Percentiles rank a stretch among this genome's conserved stretches.
phyloP scores from a whole-genome alignment of 305 asterid species.

The Solanum hybrid region DNA sequence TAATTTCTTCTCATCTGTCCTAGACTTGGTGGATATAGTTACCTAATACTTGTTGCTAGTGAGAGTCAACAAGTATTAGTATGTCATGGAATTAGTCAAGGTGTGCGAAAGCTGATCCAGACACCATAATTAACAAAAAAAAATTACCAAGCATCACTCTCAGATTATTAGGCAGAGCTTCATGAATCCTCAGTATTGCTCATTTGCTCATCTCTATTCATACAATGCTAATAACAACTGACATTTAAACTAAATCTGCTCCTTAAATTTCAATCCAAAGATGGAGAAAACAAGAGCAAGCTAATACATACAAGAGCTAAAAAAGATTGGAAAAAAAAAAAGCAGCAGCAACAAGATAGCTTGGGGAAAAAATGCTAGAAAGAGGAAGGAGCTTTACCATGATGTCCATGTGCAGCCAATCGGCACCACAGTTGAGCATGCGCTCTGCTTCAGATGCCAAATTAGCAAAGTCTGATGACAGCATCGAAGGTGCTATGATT shows the following conservation, averaged over 20 bases:
- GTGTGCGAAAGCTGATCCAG: neutral
- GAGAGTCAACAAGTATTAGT: neutral
- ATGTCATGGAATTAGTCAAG: neutral
- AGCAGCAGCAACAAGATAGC: too few species aligned
- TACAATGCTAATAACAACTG: neutral
- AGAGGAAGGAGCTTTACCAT: constrained; percentile 37
- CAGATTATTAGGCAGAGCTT: too few species aligned
- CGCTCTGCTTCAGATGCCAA: constrained; percentile 78
- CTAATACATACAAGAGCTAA: neutral
- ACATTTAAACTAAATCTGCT: neutral
- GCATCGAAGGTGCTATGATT: constrained; percentile 87
- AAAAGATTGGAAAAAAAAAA: neutral
- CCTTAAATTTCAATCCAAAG: neutral
- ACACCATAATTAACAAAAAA: neutral
- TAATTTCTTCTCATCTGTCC: neutral
- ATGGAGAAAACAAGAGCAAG: neutral
- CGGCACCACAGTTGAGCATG: constrained; percentile 72
- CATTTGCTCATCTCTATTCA: neutral
- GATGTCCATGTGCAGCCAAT: constrained; percentile 97
- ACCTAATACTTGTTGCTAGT: neutral
- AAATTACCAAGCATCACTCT: neutral
- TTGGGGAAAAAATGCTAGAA: neutral
- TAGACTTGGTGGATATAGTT: neutral
- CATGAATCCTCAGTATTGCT: neutral
- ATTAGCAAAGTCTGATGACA: constrained; percentile 85